These are phyloP conservation scores for Lepraria neglecta DNA, from an alignment of 495 filamentous ascomycete species.

Conservation along the genomic window DNA sequence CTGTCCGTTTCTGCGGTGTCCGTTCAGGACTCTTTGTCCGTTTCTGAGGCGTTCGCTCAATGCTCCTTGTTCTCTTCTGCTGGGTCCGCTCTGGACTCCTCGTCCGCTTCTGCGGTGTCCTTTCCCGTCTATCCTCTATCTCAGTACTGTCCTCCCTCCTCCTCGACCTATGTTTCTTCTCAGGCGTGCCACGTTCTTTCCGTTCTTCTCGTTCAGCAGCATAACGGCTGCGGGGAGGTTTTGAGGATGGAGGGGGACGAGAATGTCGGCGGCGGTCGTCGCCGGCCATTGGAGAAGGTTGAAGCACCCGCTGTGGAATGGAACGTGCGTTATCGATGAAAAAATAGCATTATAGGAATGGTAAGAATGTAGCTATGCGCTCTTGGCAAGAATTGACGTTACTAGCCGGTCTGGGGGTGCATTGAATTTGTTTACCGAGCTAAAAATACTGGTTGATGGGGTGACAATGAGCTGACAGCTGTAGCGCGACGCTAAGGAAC, in stretches of 20 bases:
- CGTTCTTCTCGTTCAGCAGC: constrained; percentile 20
- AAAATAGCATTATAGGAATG: background rate
- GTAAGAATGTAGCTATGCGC: background rate
- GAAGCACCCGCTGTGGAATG: background rate
- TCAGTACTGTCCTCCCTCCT: constrained; percentile 8
- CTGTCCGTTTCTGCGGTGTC: constrained; percentile 17
- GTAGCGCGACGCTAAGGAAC: background rate
- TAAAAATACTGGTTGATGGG: constrained; percentile 14
- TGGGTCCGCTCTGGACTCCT: constrained; percentile 13
- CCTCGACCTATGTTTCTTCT: constrained; percentile 12
- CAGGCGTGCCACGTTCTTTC: constrained; percentile 23
- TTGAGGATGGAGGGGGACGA: constrained; percentile 8
- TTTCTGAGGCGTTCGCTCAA: constrained; percentile 12
- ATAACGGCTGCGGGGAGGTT: constrained; percentile 19
- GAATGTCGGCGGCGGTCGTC: constrained; percentile 6
- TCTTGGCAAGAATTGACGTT: background rate
- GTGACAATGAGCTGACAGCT: constrained; percentile 8
- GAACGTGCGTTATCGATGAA: background rate
- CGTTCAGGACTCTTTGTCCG: constrained; percentile 13
- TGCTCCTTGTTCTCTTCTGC: constrained; percentile 12
- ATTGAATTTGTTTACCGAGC: constrained; percentile 3
- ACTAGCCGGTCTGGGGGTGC: background rate
- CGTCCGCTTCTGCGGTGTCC: constrained; percentile 5
- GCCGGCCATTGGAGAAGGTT: background rate
- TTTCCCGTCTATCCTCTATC: background rate